Base-by-base conservation (phyloP, 225 moss, liverwort and hornwort genomes). In the Straminergon stramineum region DNA sequence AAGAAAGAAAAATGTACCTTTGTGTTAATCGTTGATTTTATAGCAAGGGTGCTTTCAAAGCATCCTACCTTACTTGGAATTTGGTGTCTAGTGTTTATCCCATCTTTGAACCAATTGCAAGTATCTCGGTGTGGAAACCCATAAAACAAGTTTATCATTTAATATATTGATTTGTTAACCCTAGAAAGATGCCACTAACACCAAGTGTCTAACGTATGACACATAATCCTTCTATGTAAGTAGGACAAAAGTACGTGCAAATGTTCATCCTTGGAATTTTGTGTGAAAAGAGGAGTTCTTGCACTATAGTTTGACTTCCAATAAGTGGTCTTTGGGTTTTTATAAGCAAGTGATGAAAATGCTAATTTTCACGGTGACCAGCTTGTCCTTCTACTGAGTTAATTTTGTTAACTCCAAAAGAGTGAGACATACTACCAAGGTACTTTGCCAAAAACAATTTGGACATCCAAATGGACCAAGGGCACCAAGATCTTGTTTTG, bases 131-230 rank as follows among this genome's bases (percentile, higher is more conserved):
- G 26, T 71, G 5, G 26, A 41, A 71, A 41, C 41, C 8, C 1
- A 26, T 1, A 71, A 71, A 43, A 15, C 26, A 41, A 27, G 27
- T 68, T 27, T 26, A 27, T 27, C 27, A 73, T 27, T 27, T 43
- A 5, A 15, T 27, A 14, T 16, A 73, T 43, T 1, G 1, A 27
- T 73, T 43, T 43, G 0, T 13, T 22, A 14, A 13, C 2, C 7
- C 4, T 23, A 7, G 8, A 70, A 70, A 2, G 14, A 39, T 16
- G 3, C 1, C 2, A 2, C 0, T 0, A 2, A 24, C 4, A 69
- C 2, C 2, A 23, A 13, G 24, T 71, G 2, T 43, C 0, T 1
- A 0, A 71, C 15, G 41, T 9, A 27, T 41, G 27, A 43, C 1
- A 41, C 0, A 27, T 1, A 43, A 41, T 43, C 5, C 15, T 71